Conservation (phyloP, 2,329 filamentous ascomycete species). For the Fulvia fulva region DNA sequence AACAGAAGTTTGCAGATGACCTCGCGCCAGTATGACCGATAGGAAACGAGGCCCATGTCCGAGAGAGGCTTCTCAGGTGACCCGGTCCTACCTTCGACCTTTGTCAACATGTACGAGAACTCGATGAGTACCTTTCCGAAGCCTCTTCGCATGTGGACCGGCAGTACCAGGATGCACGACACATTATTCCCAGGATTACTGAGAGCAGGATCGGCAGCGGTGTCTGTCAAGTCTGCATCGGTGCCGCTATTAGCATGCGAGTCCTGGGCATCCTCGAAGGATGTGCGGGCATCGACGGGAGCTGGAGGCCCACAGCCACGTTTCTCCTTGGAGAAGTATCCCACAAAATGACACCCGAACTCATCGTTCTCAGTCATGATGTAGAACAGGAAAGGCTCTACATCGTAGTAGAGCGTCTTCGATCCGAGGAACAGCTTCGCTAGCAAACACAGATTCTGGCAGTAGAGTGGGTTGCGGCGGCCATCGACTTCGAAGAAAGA, state of each 20-base stretch:
- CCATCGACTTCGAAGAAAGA: conserved; percentile 98
- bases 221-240: conserved; percentile 17
- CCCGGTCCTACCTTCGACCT: conserved; percentile 87
- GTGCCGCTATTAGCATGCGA: background rate
- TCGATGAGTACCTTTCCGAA: conserved; percentile 97
- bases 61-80: conserved; percentile 96
- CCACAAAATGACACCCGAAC: conserved; percentile 89
- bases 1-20: conserved; percentile 81
- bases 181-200: conserved; percentile 69
- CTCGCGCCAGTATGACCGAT: conserved; percentile 94
- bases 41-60: conserved; percentile 96
- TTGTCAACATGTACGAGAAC: conserved; percentile 93
- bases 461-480: conserved; percentile 96
- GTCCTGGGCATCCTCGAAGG: conserved; percentile 21
- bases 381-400: conserved; percentile 95
- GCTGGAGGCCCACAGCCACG: conserved; percentile 58
- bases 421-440: conserved; percentile 98
- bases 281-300: conserved; percentile 54
- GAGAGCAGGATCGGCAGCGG: conserved; percentile 29
- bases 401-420: conserved; percentile 96
- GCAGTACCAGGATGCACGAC: conserved; percentile 91
- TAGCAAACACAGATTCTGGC: conserved; percentile 91
- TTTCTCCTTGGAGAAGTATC: conserved; percentile 99
- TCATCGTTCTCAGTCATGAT: conserved; percentile 94
- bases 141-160: conserved; percentile 94